A percentile compares a stretch with the other conserved stretches of the same genome.
phyloP scores from a whole-genome alignment of 768 basidiomycete genomes.

The Grammothele lineata region DNA sequence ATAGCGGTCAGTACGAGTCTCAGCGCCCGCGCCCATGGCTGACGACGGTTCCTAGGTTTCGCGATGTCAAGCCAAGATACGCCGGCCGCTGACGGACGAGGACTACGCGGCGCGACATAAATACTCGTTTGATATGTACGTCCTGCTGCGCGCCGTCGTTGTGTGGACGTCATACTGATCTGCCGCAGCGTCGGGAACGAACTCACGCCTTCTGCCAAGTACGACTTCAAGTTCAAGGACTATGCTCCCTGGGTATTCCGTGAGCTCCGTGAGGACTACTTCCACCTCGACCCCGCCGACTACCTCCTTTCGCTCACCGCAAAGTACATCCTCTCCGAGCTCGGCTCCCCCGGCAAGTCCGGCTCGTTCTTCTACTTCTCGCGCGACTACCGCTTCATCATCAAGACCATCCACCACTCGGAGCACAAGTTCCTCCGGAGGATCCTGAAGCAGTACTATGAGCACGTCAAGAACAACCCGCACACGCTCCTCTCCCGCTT shows the following conservation, averaged over 20 bases:
- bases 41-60: slow-evolving; percentile 61
- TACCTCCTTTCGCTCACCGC: slow-evolving; percentile 95
- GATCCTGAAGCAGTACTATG: slow-evolving; percentile 80
- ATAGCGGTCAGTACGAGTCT: slow-evolving; percentile 65
- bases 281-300: slow-evolving; percentile 95
- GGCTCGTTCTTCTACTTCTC: slow-evolving; percentile 99
- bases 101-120: slow-evolving; percentile 91
- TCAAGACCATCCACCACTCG: slow-evolving; percentile 94
- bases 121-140: slow-evolving; percentile 95
- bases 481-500: slow-evolving; percentile 92
- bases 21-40: neutral
- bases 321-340: slow-evolving; percentile 96
- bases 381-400: slow-evolving; percentile 97
- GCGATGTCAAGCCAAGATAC: slow-evolving; percentile 92
- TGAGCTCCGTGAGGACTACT: slow-evolving; percentile 88
- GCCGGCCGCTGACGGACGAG: slow-evolving; percentile 75
- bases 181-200: slow-evolving; percentile 84
- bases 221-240: slow-evolving; percentile 99
- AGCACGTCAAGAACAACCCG: slow-evolving; percentile 84
- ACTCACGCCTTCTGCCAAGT: slow-evolving; percentile 93
- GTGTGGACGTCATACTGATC: slow-evolving; percentile 2
- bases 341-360: slow-evolving; percentile 97
- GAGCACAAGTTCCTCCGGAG: slow-evolving; percentile 92
- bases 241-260: slow-evolving; percentile 99
- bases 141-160: too few relatives aligned